Percentiles rank a stretch among this genome's conserved stretches.
These are phyloP conservation scores for Fusarium lyarnte DNA, from an alignment of 2,329 filamentous ascomycete genomes.

Conservation along the genomic window DNA sequence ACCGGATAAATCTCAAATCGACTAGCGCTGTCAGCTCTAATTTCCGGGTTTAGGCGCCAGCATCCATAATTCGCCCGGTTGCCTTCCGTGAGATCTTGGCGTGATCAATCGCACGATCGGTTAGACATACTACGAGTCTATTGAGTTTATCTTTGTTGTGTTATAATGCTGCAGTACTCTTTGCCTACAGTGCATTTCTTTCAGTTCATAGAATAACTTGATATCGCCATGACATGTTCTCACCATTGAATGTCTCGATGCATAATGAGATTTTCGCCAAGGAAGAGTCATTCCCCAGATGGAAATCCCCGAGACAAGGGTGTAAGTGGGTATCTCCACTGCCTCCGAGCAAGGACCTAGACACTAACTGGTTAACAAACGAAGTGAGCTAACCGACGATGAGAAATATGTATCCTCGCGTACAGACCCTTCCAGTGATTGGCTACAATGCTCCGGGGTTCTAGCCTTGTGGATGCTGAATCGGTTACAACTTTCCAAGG, in stretches of 20 bases:
- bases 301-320: not conserved
- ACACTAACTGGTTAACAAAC: accelerated
- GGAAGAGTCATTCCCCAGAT: not conserved
- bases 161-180: accelerated
- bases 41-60: not conserved
- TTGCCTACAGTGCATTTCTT: accelerated
- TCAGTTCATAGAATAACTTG: accelerated
- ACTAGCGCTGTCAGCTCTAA: not conserved
- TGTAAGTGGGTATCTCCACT: not conserved
- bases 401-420: accelerated
- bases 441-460: not conserved
- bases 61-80: not conserved
- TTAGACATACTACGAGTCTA: accelerated
- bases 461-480: not conserved
- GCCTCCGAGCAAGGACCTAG: accelerated
- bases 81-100: not conserved
- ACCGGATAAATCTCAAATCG: not conserved
- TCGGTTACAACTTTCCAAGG: accelerated
- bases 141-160: not conserved
- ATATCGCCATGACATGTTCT: accelerated
- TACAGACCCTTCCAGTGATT: accelerated
- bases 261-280: not conserved
- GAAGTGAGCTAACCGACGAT: not conserved
- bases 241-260: no score
- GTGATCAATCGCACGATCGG: not conserved